Conservation (phyloP, 140 eudicot genomes). For the Stevia rebaudiana region DNA sequence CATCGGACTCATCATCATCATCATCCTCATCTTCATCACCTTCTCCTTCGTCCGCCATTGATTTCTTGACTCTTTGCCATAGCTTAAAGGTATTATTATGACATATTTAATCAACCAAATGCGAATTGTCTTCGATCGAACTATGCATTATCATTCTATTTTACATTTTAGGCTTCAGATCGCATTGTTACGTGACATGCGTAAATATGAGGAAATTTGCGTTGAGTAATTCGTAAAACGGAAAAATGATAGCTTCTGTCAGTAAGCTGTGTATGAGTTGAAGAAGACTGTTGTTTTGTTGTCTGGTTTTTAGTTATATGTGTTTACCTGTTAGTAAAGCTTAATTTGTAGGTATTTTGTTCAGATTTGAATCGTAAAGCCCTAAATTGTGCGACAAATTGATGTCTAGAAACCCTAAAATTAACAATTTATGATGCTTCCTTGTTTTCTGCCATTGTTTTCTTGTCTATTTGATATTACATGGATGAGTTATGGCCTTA, state of each 20-base stretch:
- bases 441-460: neutral
- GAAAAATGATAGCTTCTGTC: neutral
- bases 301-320: neutral
- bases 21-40: constrained; percentile 42
- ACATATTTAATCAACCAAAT: neutral
- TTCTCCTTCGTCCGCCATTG: constrained; percentile 73
- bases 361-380: neutral
- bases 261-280: neutral
- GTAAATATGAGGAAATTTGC: neutral
- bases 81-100: constrained; percentile 56
- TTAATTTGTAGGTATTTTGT: neutral
- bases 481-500: neutral
- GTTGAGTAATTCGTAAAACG: neutral
- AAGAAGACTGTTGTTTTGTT: neutral
- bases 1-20: constrained; percentile 30
- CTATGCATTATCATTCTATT: neutral
- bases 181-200: neutral
- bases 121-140: neutral
- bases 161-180: neutral
- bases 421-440: neutral
- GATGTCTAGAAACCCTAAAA: neutral
- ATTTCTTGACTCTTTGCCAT: constrained; percentile 80
- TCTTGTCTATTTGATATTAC: neutral
- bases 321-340: constrained; percentile 1
- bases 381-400: neutral